Percentiles rank a stretch among this genome's conserved stretches.
phyloP scores from a whole-genome alignment of 108 stramenopile species.

The Chaetoceros tenuissimus region DNA sequence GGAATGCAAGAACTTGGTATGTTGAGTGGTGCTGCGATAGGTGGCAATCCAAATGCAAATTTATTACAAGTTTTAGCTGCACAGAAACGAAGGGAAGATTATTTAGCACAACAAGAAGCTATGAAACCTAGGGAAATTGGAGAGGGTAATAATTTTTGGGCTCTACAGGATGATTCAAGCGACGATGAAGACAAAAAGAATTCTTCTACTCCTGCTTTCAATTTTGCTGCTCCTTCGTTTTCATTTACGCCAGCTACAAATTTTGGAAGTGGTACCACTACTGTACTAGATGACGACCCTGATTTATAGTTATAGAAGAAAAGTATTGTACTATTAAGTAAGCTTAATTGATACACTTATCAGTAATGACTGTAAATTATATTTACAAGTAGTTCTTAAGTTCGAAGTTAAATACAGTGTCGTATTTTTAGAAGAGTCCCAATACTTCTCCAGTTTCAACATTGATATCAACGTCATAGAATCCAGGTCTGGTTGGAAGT shows the following conservation, averaged over 20 bases:
- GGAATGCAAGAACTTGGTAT: background rate
- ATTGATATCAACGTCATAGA: constrained; percentile 97
- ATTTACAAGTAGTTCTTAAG: too few species aligned
- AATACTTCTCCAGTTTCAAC: constrained; percentile 89
- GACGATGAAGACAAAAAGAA: background rate
- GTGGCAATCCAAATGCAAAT: background rate
- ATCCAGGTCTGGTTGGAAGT: constrained; percentile 96
- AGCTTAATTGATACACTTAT: background rate
- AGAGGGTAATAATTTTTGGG: background rate
- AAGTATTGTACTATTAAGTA: background rate
- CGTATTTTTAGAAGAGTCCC: constrained; percentile 84
- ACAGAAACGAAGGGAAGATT: constrained; percentile 1
- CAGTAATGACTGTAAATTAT: too few species aligned
- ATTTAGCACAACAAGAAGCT: background rate
- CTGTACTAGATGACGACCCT: background rate
- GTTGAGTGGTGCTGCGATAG: background rate
- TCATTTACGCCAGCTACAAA: background rate
- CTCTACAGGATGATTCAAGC: background rate
- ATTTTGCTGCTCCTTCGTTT: background rate
- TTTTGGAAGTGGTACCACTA: background rate
- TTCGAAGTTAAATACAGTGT: too few species aligned
- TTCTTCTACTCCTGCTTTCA: background rate
- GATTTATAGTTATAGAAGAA: background rate
- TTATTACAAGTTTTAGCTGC: constrained; percentile 2
- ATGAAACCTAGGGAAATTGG: background rate